A percentile compares a stretch with the other conserved stretches of the same genome.
These are phyloP conservation scores for Lentinula boryana DNA, from an alignment of 768 basidiomycete species.

Conservation along the genomic window DNA sequence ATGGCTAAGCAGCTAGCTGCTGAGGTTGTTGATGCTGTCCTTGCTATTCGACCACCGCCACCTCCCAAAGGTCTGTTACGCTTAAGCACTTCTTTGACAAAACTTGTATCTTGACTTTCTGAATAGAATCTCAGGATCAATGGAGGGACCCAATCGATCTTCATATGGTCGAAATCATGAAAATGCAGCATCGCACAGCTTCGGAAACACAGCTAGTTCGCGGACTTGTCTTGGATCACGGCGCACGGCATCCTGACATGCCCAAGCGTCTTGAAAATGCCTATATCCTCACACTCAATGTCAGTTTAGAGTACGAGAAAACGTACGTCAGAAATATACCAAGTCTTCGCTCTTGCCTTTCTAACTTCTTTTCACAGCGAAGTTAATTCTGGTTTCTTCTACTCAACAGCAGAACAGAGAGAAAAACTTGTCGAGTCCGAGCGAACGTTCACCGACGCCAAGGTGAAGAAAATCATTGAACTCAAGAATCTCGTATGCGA, in stretches of 20 bases:
- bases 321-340: slow-evolving; percentile 56
- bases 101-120: not conserved
- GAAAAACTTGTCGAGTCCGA: slow-evolving; percentile 99
- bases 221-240: slow-evolving; percentile 95
- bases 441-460: slow-evolving; percentile 87
- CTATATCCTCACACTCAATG: slow-evolving; percentile 91
- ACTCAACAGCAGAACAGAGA: slow-evolving; percentile 95
- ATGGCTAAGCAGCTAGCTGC: slow-evolving; percentile 86
- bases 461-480: slow-evolving; percentile 93
- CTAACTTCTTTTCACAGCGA: slow-evolving; percentile 50
- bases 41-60: slow-evolving; percentile 72
- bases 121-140: slow-evolving; percentile 53
- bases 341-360: slow-evolving; percentile 9
- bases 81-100: not conserved
- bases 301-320: slow-evolving; percentile 98
- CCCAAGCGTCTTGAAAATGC: slow-evolving; percentile 97
- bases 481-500: slow-evolving; percentile 97
- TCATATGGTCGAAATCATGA: slow-evolving; percentile 99
- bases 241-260: slow-evolving; percentile 98
- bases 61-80: slow-evolving; percentile 46
- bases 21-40: slow-evolving; percentile 93
- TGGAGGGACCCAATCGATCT: slow-evolving; percentile 91
- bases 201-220: slow-evolving; percentile 95
- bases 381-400: slow-evolving; percentile 99
- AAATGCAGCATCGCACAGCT: slow-evolving; percentile 99